Conservation (phyloP, 306 rosid species). For the Fragaria iinumae region DNA sequence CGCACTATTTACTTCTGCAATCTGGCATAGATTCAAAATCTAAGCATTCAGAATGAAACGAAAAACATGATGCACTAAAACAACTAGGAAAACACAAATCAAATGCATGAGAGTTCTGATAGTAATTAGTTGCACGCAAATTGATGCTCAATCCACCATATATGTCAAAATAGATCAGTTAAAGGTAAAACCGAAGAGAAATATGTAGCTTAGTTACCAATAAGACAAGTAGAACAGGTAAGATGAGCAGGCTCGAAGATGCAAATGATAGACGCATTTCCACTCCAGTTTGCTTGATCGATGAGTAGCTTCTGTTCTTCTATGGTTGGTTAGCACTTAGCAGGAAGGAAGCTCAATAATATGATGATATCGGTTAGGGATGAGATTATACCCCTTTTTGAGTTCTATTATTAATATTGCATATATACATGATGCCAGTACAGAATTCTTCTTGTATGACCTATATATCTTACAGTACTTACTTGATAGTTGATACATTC, state of each 20-base stretch:
- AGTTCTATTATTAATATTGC: neutral
- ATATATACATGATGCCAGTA: neutral
- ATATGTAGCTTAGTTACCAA: conserved; percentile 30
- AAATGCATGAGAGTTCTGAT: neutral
- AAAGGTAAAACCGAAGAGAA: neutral
- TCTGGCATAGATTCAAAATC: conserved; percentile 22
- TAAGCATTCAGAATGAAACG: neutral
- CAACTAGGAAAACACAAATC: neutral
- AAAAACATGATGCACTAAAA: neutral
- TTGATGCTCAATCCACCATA: neutral
- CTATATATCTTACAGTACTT: neutral
- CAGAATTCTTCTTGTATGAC: neutral
- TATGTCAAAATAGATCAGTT: neutral
- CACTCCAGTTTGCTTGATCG: conserved; percentile 29
- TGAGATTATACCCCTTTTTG: neutral
- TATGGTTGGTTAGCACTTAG: neutral
- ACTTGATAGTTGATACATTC: neutral
- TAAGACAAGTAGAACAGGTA: conserved; percentile 26
- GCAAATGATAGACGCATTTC: conserved; percentile 30
- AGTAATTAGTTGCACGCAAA: neutral
- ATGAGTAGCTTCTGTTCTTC: neutral
- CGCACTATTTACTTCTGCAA: conserved; percentile 27
- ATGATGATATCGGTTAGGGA: neutral
- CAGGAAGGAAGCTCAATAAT: conserved; percentile 1
- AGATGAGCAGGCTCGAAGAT: conserved; percentile 40